Conservation (phyloP, 2,329 filamentous ascomycete genomes). For the Ophiostoma populinum region DNA sequence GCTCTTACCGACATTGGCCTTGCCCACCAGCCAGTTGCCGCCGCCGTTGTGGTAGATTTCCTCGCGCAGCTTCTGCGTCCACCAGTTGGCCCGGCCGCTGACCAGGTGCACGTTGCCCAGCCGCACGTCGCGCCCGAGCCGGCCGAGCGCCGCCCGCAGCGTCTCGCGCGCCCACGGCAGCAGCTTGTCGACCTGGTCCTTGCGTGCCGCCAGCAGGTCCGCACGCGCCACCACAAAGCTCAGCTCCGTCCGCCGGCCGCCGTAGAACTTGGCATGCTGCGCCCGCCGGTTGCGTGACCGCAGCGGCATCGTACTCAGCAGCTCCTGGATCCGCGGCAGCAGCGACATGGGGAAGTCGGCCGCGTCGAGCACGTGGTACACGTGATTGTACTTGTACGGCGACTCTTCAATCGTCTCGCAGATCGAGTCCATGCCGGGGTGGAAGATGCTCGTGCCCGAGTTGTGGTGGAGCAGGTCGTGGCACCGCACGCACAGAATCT, state of each 20-base stretch:
- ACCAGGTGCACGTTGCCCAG: conserved; percentile 77
- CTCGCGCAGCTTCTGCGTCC: conserved; percentile 73
- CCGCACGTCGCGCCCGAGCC: conserved; percentile 50
- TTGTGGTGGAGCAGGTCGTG: conserved; percentile 67
- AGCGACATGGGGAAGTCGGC: conserved; percentile 95
- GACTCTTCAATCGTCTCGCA: conserved; percentile 75
- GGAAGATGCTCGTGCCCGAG: conserved; percentile 51
- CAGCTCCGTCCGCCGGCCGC: conserved; percentile 55
- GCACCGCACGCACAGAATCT: conserved; percentile 71
- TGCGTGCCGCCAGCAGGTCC: conserved; percentile 69
- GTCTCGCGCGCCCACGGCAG: conserved; percentile 74
- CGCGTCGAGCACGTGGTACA: conserved; percentile 89
- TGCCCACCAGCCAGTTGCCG: conserved; percentile 92
- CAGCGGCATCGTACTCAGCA: conserved; percentile 54
- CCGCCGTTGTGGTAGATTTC: conserved; percentile 72
- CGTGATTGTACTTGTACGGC: conserved; percentile 76
- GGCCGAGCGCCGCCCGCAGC: conserved; percentile 58
- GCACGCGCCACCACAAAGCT: conserved; percentile 84
- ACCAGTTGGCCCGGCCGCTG: conserved; percentile 75
- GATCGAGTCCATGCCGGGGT: conserved; percentile 67
- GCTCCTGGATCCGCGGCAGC: conserved; percentile 54
- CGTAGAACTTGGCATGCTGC: conserved; percentile 44
- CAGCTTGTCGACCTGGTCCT: conserved; percentile 66
- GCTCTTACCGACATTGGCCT: conserved; percentile 95
- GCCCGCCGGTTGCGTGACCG: conserved; percentile 69